phyloP scores from a whole-genome alignment of 2,329 filamentous ascomycete species.

The Phoma sp. region DNA sequence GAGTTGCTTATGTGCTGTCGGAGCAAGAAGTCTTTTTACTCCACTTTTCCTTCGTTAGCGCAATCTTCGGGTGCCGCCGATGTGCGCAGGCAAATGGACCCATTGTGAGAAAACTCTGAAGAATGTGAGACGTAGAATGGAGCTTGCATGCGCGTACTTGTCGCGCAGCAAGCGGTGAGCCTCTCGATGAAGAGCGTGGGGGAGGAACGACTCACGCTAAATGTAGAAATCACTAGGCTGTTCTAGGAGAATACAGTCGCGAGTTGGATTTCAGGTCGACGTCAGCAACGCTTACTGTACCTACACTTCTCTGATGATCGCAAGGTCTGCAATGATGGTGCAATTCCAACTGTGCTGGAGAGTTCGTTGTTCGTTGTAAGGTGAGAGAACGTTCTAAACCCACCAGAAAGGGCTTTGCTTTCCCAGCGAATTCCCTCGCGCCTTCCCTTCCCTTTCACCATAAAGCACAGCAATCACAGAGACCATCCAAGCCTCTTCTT shows the following conservation, averaged over 20 bases:
- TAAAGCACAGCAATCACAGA: background rate
- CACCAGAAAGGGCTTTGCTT: too few relatives aligned
- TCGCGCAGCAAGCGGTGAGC: conserved; percentile 2
- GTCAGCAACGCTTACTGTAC: background rate
- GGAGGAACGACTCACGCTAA: background rate
- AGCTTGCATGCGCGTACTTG: background rate
- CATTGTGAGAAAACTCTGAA: conserved; percentile 9
- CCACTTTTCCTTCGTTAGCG: conserved; percentile 20
- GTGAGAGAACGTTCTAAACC: too few relatives aligned
- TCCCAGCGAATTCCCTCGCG: background rate
- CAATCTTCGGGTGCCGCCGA: conserved; percentile 18
- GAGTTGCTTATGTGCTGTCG: conserved; percentile 10
- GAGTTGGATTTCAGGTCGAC: background rate
- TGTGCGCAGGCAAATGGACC: conserved; percentile 11
- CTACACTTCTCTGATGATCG: background rate
- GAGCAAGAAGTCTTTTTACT: conserved; percentile 13
- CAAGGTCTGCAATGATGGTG: background rate
- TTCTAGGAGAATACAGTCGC: background rate
- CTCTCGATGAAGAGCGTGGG: background rate
- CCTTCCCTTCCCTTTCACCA: background rate
- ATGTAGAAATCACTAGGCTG: conserved; percentile 7
- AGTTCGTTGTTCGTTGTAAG: background rate
- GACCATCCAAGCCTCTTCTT: too few relatives aligned
- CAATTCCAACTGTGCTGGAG: background rate
- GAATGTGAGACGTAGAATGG: conserved; percentile 1